phyloP scores from a whole-genome alignment of 1,284 basidiomycete species.

The Pseudomicrostroma phylloplanum region DNA sequence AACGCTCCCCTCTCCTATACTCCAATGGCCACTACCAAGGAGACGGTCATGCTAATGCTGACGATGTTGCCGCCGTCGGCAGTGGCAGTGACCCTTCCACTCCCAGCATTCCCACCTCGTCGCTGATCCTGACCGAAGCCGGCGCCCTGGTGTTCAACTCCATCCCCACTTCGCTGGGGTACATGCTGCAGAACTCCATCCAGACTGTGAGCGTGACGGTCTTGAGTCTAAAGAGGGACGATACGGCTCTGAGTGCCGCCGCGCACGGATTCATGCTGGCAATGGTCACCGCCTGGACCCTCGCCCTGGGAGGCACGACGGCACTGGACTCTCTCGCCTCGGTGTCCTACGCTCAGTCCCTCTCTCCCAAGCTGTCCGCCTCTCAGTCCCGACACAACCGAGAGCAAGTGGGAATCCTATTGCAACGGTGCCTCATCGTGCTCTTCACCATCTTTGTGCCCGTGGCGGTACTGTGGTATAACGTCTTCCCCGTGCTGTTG shows the following conservation, averaged over 20 bases:
- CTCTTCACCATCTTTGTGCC: constrained; percentile 64
- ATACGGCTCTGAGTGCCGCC: constrained; percentile 63
- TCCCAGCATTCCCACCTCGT: too few relatives aligned
- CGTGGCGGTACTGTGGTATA: constrained; percentile 60
- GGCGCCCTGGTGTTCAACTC: not conserved
- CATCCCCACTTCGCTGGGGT: constrained; percentile 54
- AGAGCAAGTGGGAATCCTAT: constrained; percentile 61
- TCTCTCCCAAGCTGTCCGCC: constrained; percentile 58
- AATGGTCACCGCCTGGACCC: constrained; percentile 67
- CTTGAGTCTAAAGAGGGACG: constrained; percentile 58
- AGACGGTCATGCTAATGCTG: too few relatives aligned
- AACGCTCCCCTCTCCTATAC: too few relatives aligned
- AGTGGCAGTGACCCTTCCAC: too few relatives aligned
- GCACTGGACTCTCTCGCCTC: constrained; percentile 70
- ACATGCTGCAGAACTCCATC: constrained; percentile 66
- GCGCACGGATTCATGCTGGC: constrained; percentile 70
- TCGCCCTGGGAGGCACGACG: constrained; percentile 69
- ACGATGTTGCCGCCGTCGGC: too few relatives aligned
- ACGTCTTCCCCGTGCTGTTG: constrained; percentile 60
- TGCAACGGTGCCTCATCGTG: constrained; percentile 63
- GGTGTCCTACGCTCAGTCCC: constrained; percentile 55
- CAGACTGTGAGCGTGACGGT: constrained; percentile 63
- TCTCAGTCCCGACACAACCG: constrained; percentile 34
- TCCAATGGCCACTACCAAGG: too few relatives aligned
- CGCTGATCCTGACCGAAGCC: too few relatives aligned